These are phyloP conservation scores for Anisogramma anomala DNA, from an alignment of 2,329 filamentous ascomycete species.

Conservation along the genomic window DNA sequence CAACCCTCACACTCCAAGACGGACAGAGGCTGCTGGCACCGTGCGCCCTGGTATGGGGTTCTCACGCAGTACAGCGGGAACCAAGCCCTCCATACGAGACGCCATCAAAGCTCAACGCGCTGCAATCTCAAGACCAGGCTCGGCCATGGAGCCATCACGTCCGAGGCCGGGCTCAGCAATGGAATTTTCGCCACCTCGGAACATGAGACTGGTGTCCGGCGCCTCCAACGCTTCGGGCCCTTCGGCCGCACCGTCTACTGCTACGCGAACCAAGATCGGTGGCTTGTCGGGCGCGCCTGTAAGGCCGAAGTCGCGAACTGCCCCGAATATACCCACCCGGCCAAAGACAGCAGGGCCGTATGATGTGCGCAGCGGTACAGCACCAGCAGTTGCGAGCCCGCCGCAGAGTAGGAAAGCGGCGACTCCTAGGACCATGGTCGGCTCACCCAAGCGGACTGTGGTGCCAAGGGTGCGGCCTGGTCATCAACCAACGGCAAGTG, in stretches of 20 bases:
- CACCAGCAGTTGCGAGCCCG: conserved; percentile 6
- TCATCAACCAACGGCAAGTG: conserved; percentile 38
- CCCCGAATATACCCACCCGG: conserved; percentile 45
- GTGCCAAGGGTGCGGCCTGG: conserved; percentile 34
- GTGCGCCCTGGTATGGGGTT: conserved; percentile 47
- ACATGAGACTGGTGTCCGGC: conserved; percentile 27
- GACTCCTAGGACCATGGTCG: conserved; percentile 39
- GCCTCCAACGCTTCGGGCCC: conserved; percentile 23
- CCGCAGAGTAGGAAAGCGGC: conserved; percentile 30
- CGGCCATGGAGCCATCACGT: conserved; percentile 38
- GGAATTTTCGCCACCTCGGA: conserved; percentile 45
- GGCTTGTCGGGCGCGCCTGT: conserved; percentile 52
- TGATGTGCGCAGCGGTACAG: conserved; percentile 36
- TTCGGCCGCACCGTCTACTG: conserved; percentile 21
- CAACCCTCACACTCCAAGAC: conserved; percentile 62
- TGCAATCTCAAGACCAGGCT: conserved; percentile 3
- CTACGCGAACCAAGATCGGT: conserved; percentile 31
- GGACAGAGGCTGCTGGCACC: conserved; percentile 33
- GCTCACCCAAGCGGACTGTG: conserved; percentile 40
- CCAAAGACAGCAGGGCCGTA: conserved; percentile 57
- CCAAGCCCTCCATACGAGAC: conserved; percentile 64
- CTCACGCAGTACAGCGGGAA: conserved; percentile 49
- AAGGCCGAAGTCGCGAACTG: conserved; percentile 42
- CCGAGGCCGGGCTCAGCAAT: conserved; percentile 54
- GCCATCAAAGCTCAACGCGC: conserved; percentile 74